Base-by-base conservation (phyloP, 2,329 filamentous ascomycete genomes). In the Penicillium sp. region DNA sequence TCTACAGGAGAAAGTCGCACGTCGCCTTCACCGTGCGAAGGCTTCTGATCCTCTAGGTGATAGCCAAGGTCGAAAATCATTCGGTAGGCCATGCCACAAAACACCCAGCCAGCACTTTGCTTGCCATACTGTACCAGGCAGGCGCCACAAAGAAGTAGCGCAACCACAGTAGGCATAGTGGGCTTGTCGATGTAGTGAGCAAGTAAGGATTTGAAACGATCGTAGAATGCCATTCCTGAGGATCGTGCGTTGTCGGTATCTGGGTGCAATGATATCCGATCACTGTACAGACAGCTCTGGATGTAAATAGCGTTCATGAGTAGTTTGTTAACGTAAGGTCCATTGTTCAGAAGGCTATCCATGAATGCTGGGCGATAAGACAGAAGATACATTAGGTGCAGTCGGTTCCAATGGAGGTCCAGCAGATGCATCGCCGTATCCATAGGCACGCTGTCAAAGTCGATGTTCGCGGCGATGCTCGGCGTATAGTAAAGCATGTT, bases 381-480 rank as follows among this genome's bases (percentile, higher is more conserved):
- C 31, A 85, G 75, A 4, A 81, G 68, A 45, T 77, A 76, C 5
- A 81, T 78, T 54, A 83, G 79, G 56, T 84, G 82, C 62, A 85
- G 83, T 15, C 83, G 79, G 66, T 83, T 85, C 82, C 83, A 85
- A 56, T 85, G 81, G 0, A 86, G 73, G 0, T 78, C 78, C 0
- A 86, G 73, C 1, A 86, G 70, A 54, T 85, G 82, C 75, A 84
- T 81, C 8, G 79, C 84, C 2, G 86, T 68, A 17, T 84, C 80
- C 0, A 83, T 80, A 48, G 84, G 80, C 1, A 86, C 76, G 0
- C 83, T 84, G 66, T 87, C 84, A 69, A 87, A 86, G 67, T 87
- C 84, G 3, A 56, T 26, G 26, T 26, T 26, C 26, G 26, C 26
- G 26, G 26, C 26, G 4, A 26, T 26, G 26, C 26, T 26, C 26